Evolutionary conservation across 2,329 filamentous ascomycete genomes (phyloP).

Genomic region (Claviceps humidiphila): DNA sequence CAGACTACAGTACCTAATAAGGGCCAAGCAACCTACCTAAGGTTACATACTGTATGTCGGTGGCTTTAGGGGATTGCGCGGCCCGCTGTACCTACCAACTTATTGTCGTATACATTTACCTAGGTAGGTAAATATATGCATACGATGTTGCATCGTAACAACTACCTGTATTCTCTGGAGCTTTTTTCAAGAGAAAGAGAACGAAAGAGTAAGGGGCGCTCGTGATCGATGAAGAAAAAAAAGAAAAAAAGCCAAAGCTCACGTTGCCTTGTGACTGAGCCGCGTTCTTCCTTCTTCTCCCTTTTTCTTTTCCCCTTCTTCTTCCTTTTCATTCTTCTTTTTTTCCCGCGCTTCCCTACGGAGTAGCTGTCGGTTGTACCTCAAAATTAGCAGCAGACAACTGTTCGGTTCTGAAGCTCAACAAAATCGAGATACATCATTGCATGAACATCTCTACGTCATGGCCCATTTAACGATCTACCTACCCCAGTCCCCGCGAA

Average conservation of each 20-base stretch:
- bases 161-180: neutral
- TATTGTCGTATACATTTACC: too few relatives aligned
- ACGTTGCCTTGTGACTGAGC: too few relatives aligned
- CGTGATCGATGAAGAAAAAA: neutral
- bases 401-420: too few relatives aligned
- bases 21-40: too few relatives aligned
- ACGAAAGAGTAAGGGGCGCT: neutral
- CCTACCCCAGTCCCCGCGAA: conserved; percentile 26
- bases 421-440: too few relatives aligned
- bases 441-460: neutral
- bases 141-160: neutral
- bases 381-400: too few relatives aligned
- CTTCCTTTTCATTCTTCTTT: neutral
- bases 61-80: too few relatives aligned
- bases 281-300: neutral
- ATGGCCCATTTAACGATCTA: conserved; percentile 15
- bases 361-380: too few relatives aligned
- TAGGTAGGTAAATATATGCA: neutral
- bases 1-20: too few relatives aligned
- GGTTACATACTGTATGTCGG: too few relatives aligned
- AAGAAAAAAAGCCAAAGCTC: neutral
- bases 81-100: too few relatives aligned
- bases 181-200: neutral
- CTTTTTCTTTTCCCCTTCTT: neutral
- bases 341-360: neutral